Base-by-base conservation (phyloP, 2,329 filamentous ascomycete genomes). In the Pseudocercospora fijiensis region DNA sequence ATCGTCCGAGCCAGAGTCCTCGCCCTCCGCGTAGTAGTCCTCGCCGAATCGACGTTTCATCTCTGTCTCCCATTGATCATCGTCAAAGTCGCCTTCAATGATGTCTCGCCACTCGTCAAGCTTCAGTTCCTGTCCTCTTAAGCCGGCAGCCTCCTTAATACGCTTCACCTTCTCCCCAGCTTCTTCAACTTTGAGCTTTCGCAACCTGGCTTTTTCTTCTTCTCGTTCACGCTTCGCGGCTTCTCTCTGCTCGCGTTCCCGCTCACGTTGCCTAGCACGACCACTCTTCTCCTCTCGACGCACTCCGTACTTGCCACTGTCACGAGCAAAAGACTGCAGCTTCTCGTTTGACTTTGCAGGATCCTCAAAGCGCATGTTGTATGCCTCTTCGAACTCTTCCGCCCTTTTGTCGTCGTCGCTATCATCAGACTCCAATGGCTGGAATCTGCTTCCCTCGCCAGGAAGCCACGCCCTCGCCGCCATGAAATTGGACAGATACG, bases 361-460 rank as follows among this genome's bases (percentile, higher is more conserved):
- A 72, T 98, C 91, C 76, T 99, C 95, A 73, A 99, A 99, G 33
- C 95, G 90, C 78, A 97, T 80, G 79, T 99, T 99, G 80, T 96
- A 99, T 4, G 93, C 93, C 68, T 90, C 85, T 79, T 99, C 95
- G 73, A 94, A 96, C 65, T 89, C 87, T 51, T 98, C 94, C 26
- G 93, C 93, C 52, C 86, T 84, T 27, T 85, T 84, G 28, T 90
- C 86, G 49, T 91, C 85, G 6, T 87, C 85, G n/a, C 87, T 91
- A 58, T 97, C 92, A 70, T 99, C 95, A 0, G 92, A 96, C 74
- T 97, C 92, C 62, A 99, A 90, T 0, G 93, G 90, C 71, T 93
- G 83, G 78, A 91, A 92, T 47, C 85, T 84, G 22, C 85, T 82
- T 47, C 82, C 83, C 58, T 85, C 86, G 9, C 85, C 84, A 0